phyloP scores from a whole-genome alignment of 192 early-diverging fungal species.

The Coemansia sp. region DNA sequence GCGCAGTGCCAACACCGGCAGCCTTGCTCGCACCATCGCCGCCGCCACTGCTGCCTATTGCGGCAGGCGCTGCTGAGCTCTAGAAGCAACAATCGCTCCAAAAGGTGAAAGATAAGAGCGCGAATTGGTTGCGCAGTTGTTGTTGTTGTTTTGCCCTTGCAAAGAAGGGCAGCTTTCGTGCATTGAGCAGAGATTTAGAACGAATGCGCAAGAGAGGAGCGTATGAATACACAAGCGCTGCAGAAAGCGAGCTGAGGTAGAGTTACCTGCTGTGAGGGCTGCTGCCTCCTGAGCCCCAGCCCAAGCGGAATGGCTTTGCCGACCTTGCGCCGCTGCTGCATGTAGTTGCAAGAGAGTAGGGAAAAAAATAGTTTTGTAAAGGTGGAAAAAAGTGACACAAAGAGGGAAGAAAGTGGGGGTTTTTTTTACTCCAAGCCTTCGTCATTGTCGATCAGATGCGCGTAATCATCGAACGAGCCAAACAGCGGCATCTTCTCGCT shows the following conservation, averaged over 20 bases:
- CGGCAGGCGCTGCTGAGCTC: too few species aligned
- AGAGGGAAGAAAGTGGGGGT: neutral
- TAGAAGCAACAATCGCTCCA: too few species aligned
- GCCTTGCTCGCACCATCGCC: neutral
- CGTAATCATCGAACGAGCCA: slow-evolving; percentile 75
- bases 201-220: neutral
- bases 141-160: too few species aligned
- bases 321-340: slow-evolving; percentile 33
- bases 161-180: too few species aligned
- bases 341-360: neutral
- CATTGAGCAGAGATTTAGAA: slow-evolving; percentile 4
- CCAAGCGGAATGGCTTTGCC: slow-evolving; percentile 24
- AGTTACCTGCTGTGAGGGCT: slow-evolving; percentile 22
- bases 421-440: slow-evolving; percentile 36
- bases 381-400: neutral
- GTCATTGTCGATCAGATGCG: slow-evolving; percentile 51
- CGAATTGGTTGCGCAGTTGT: too few species aligned
- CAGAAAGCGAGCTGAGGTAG: too few species aligned
- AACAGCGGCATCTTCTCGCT: slow-evolving; percentile 66
- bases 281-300: slow-evolving; percentile 11
- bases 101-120: too few species aligned
- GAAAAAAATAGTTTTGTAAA: neutral
- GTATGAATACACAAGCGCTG: too few species aligned
- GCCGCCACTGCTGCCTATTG: too few species aligned
- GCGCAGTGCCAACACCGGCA: neutral